Conservation (phyloP, 2,329 filamentous ascomycete genomes). For the Helotiales sp. region DNA sequence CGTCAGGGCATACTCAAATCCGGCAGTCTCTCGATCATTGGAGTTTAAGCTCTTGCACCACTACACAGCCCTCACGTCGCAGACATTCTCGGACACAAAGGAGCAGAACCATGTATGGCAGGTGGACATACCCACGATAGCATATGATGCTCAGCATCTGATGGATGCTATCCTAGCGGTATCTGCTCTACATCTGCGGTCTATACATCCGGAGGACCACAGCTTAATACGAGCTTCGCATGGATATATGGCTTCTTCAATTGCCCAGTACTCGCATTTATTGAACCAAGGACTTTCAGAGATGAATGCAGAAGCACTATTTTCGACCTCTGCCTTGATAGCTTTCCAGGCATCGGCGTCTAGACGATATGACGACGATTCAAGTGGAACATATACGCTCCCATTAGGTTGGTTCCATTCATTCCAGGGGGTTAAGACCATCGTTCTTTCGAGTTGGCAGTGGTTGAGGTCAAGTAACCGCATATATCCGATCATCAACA, state of each 20-base stretch:
- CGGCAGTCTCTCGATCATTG: constrained; percentile 44
- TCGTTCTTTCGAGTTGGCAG: constrained; percentile 67
- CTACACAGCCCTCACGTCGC: constrained; percentile 64
- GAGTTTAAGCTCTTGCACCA: constrained; percentile 69
- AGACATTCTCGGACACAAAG: constrained; percentile 60
- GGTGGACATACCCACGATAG: constrained; percentile 62
- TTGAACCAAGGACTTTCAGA: constrained; percentile 62
- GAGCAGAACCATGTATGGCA: constrained; percentile 64
- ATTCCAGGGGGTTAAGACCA: constrained; percentile 69
- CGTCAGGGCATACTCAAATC: constrained; percentile 23
- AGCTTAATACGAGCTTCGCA: constrained; percentile 66
- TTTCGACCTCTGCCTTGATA: constrained; percentile 66
- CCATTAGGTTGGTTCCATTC: constrained; percentile 70
- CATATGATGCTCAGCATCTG: constrained; percentile 64
- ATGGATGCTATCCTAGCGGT: constrained; percentile 69
- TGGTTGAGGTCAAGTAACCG: constrained; percentile 63
- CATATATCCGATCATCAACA: constrained; percentile 66
- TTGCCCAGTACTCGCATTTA: constrained; percentile 63
- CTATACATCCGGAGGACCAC: constrained; percentile 60
- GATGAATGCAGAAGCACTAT: constrained; percentile 65
- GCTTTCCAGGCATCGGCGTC: constrained; percentile 70
- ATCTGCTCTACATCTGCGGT: constrained; percentile 65
- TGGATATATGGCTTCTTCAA: constrained; percentile 67
- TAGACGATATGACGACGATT: constrained; percentile 63
- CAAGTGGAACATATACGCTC: constrained; percentile 57